Evolutionary conservation across 2,329 filamentous ascomycete species (phyloP).

Genomic region (Diaporthe citrichinensis): DNA sequence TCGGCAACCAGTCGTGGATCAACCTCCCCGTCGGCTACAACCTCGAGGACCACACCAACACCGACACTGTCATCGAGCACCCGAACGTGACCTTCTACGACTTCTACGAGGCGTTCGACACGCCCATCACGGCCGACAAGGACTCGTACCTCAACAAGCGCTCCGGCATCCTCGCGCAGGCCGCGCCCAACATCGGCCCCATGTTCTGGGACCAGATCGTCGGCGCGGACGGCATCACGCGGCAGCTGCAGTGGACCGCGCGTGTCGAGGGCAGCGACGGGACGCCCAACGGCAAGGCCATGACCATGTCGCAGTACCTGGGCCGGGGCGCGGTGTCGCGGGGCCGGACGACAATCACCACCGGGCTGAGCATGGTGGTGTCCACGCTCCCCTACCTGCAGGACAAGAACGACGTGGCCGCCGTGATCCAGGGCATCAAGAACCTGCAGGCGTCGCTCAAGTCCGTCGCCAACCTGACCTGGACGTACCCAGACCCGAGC

Average conservation of each 20-base stretch:
- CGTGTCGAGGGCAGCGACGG: constrained; percentile 55
- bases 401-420: constrained; percentile 70
- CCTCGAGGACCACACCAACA: constrained; percentile 68
- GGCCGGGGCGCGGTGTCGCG: constrained; percentile 74
- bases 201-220: constrained; percentile 72
- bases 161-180: constrained; percentile 73
- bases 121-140: constrained; percentile 59
- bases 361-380: constrained; percentile 70
- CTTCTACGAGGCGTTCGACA: constrained; percentile 73
- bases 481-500: constrained; percentile 66
- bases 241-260: constrained; percentile 77
- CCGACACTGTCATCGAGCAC: constrained; percentile 61
- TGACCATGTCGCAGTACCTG: constrained; percentile 73
- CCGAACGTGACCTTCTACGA: constrained; percentile 70
- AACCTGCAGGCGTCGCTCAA: constrained; percentile 69
- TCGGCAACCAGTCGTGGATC: constrained; percentile 67
- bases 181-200: constrained; percentile 75
- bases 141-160: constrained; percentile 62
- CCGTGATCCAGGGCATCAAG: constrained; percentile 76
- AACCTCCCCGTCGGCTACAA: constrained; percentile 70
- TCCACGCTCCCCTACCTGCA: constrained; percentile 72
- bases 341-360: constrained; percentile 72
- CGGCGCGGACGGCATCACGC: constrained; percentile 70
- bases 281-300: constrained; percentile 53
- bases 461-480: constrained; percentile 68